phyloP scores from a whole-genome alignment of 495 filamentous ascomycete genomes.

The Thozetella sp. region DNA sequence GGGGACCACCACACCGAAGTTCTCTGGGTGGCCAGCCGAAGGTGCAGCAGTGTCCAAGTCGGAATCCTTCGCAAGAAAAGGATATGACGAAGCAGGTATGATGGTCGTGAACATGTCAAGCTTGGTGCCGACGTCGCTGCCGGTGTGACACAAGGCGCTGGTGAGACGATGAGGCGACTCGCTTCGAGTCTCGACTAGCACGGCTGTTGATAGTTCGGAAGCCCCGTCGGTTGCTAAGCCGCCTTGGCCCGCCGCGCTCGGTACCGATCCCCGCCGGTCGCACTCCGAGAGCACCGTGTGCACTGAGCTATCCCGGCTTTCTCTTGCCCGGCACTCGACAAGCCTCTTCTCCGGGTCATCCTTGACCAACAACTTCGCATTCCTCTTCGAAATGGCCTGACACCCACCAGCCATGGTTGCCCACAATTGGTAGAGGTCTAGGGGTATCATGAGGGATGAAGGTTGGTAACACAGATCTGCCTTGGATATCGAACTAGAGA shows the following conservation, averaged over 20 bases:
- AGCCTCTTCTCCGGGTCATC: not conserved
- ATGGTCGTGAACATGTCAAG: conserved; percentile 1
- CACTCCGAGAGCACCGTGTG: not conserved
- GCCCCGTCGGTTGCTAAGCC: not conserved
- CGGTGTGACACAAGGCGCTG: not conserved
- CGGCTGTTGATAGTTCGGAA: not conserved
- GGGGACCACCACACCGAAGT: conserved; percentile 66
- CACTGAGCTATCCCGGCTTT: no score
- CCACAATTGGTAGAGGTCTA: not conserved
- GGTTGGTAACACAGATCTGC: no score
- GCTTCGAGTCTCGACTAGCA: not conserved
- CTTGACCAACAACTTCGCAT: not conserved
- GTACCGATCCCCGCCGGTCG: not conserved
- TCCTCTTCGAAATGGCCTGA: not conserved
- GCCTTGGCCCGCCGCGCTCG: not conserved
- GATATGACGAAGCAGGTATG: not conserved
- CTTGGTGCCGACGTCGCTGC: not conserved
- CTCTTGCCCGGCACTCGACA: not conserved
- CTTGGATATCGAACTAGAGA: no score
- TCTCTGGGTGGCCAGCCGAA: conserved; percentile 48
- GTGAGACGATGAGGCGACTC: not conserved
- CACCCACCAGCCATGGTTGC: not conserved
- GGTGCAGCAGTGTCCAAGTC: not conserved
- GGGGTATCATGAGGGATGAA: not conserved
- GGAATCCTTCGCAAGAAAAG: not conserved